These are phyloP conservation scores for Picochlorum sp. DNA, from an alignment of 139 green algal species.

Conservation along the genomic window DNA sequence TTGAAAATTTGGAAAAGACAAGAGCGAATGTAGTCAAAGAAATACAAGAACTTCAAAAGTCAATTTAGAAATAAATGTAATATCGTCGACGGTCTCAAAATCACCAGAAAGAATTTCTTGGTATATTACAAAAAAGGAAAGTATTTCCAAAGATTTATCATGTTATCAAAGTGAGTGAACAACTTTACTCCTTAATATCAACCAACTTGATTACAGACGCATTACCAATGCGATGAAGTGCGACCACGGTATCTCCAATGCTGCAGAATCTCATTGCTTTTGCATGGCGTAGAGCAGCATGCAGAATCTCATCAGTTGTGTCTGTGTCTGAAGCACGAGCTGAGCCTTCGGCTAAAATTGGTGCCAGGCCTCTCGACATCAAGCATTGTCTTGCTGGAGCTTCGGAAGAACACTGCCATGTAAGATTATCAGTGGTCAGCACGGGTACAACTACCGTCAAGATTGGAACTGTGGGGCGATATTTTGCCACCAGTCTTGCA, in stretches of 20 bases:
- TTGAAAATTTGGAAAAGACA: conserved; percentile 2
- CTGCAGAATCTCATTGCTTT: conserved; percentile 61
- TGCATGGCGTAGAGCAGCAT: conserved; percentile 53
- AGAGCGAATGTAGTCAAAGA: conserved; percentile 6
- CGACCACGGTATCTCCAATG: conserved; percentile 77
- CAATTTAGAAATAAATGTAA: neutral
- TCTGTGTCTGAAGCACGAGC: conserved; percentile 77
- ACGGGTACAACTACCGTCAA: conserved; percentile 86
- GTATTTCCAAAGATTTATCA: neutral
- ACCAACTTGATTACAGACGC: conserved; percentile 94
- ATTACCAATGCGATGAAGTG: conserved; percentile 89
- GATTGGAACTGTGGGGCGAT: conserved; percentile 77
- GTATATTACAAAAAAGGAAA: neutral
- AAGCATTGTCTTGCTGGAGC: conserved; percentile 73
- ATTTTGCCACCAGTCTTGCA: conserved; percentile 86
- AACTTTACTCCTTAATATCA: conserved; percentile 35
- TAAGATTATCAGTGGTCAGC: conserved; percentile 79
- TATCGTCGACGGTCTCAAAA: neutral
- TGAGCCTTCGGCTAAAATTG: conserved; percentile 82
- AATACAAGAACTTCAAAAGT: conserved; percentile 12
- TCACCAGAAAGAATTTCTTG: neutral
- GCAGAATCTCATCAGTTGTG: conserved; percentile 77
- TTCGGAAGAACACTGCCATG: conserved; percentile 83
- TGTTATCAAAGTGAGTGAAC: neutral
- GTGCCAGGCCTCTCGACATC: conserved; percentile 73